Percentiles rank a stretch among this genome's conserved stretches.
These are phyloP conservation scores for Tanacetum coccineum DNA, from an alignment of 129 eudicot species.

Conservation along the genomic window DNA sequence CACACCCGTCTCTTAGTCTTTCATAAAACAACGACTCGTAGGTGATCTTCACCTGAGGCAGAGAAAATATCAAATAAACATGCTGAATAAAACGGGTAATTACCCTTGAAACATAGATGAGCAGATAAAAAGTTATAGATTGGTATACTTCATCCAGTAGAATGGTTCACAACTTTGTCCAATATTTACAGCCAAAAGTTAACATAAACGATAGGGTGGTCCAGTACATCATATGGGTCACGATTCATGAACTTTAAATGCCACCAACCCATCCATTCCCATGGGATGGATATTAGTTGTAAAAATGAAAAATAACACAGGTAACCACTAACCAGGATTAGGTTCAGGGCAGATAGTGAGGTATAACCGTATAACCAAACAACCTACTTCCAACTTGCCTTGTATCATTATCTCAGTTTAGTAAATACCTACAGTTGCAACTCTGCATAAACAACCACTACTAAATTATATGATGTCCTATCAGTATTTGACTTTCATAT, in stretches of 20 bases:
- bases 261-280: too few relatives aligned
- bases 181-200: background rate
- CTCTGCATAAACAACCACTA: too few relatives aligned
- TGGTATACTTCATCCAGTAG: background rate
- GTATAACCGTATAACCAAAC: background rate
- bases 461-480: too few relatives aligned
- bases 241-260: too few relatives aligned
- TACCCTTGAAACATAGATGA: background rate
- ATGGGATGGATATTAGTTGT: background rate
- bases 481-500: too few relatives aligned
- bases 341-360: background rate
- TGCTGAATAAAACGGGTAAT: background rate
- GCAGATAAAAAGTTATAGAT: background rate
- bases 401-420: slow-evolving; percentile 1
- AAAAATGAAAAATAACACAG: background rate
- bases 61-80: slow-evolving; percentile 3
- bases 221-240: background rate
- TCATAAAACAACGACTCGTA: slow-evolving; percentile 97
- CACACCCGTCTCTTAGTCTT: slow-evolving; percentile 80
- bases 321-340: background rate
- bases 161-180: background rate
- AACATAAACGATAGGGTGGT: slow-evolving; percentile 1
- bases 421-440: background rate
- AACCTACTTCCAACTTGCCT: slow-evolving; percentile 5
- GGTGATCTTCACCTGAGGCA: slow-evolving; percentile 81